phyloP scores from a whole-genome alignment of 192 early-diverging fungal genomes.

The Kappamyces sp. region DNA sequence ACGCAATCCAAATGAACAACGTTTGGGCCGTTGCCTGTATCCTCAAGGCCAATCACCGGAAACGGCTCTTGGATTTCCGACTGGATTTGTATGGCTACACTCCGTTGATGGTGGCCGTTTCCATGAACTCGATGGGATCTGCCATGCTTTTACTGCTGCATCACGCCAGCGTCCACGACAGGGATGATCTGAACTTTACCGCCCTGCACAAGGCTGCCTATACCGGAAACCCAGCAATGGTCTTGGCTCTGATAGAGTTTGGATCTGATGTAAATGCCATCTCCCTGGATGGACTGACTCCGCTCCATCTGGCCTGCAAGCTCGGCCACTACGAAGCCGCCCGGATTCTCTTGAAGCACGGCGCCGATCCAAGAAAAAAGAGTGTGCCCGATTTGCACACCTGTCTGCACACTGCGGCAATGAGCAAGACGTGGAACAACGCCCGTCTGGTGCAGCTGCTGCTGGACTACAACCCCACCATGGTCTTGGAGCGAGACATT shows the following conservation, averaged over 20 bases:
- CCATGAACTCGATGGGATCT: background rate
- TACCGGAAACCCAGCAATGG: slow-evolving; percentile 52
- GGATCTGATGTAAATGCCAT: slow-evolving; percentile 55
- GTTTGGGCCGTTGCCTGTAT: no score
- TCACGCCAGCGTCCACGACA: slow-evolving; percentile 55
- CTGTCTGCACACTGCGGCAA: no score
- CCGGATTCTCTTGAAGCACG: slow-evolving; percentile 8
- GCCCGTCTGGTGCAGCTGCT: no score
- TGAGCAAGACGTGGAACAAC: no score
- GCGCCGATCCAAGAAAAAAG: background rate
- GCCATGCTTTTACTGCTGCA: slow-evolving; percentile 38
- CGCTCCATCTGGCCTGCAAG: slow-evolving; percentile 24
- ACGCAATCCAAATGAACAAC: no score
- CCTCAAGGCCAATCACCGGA: no score
- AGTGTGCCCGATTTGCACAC: no score
- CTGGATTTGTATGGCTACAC: no score
- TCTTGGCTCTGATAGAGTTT: slow-evolving; percentile 50
- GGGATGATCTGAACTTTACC: slow-evolving; percentile 75
- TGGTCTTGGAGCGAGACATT: no score
- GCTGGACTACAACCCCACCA: no score
- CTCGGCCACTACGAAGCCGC: background rate
- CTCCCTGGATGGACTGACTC: slow-evolving; percentile 62
- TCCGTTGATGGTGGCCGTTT: no score
- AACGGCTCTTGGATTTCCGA: no score
- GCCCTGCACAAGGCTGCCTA: slow-evolving; percentile 73